phyloP scores from a whole-genome alignment of 1,284 basidiomycete species.

The Mrakiaceae sp. region DNA sequence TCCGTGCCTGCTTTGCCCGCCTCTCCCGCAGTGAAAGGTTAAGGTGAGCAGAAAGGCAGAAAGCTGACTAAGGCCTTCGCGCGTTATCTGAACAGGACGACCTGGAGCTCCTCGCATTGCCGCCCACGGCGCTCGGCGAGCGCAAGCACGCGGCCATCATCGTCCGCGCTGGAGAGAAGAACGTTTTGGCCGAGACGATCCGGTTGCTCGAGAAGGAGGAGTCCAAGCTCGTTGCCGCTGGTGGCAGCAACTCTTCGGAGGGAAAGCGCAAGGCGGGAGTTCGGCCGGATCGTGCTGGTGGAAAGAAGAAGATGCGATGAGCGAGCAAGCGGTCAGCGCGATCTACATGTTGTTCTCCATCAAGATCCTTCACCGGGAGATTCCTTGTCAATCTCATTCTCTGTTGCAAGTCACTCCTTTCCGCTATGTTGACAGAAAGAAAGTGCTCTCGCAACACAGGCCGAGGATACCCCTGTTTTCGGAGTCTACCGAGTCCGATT shows the following conservation, averaged over 20 bases:
- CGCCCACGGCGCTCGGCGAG: constrained; percentile 13
- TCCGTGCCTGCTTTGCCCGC: constrained; percentile 18
- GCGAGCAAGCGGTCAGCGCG: background rate
- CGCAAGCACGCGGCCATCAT: constrained; percentile 30
- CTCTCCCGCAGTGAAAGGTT: background rate
- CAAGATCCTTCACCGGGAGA: background rate
- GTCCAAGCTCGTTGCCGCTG: background rate
- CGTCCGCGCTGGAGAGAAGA: constrained; percentile 38
- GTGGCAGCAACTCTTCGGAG: background rate
- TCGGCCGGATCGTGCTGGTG: background rate
- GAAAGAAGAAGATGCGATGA: constrained; percentile 2
- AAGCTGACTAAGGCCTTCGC: too few species aligned
- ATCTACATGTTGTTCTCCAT: background rate
- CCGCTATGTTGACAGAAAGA: too few species aligned
- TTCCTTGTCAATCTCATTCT: too few species aligned
- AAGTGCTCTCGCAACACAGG: too few species aligned
- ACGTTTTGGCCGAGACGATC: constrained; percentile 26
- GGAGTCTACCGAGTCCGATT: too few species aligned
- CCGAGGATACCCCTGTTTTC: too few species aligned
- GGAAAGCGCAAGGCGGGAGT: background rate
- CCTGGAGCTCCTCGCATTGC: constrained; percentile 22
- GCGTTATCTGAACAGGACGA: constrained; percentile 24
- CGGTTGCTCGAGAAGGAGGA: background rate
- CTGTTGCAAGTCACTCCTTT: too few species aligned
- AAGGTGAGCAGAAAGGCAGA: too few species aligned